Base-by-base conservation (phyloP, 192 early-diverging fungal genomes). In the Cladochytrium replicatum region DNA sequence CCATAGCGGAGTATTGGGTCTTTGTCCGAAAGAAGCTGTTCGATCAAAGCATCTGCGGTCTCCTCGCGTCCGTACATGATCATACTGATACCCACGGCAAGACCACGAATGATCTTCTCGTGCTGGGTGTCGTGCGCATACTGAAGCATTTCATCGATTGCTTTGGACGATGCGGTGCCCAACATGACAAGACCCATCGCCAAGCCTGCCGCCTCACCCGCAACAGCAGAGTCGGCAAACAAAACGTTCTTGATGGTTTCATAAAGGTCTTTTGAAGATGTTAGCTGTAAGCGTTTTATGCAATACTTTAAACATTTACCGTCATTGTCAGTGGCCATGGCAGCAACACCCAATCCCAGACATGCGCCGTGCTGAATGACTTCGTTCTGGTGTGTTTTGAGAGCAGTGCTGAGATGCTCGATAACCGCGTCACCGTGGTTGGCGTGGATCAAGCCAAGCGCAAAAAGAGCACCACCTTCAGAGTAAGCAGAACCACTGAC, bases 61-160 rank as follows among this genome's bases (percentile, higher is more conserved):
- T 97, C 93, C 66, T 97, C 91, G 56, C 82, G 82, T 11, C 90
- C 96, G 64, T 93, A 99, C 93, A 97, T 94, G 15, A 99, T 83
- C 44, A 99, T 60, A 0, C 93, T 81, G 43, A 99, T 86, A 41
- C 96, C 94, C 23, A 96, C 73, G 6, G 93, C 85, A 49, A 97
- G 67, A 40, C 93, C 90, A 29, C 96, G 88, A 47, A 99, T 97
- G 52, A 97, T 99, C 74, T 99, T 99, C 57, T 99, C 96, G 68
- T 99, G 96, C 62, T 91, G 89, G 3, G 96, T 99, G 50, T 97
- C 94, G 52, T 89, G 88, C 11, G 96, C 96, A 54, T 99, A 99
- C 55, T 87, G 83, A 26, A 97, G 68, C 93, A 99, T 96, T 49
- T 93, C 93, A 31, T 85, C 87, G 46, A 99, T 64, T 4, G 85